These are phyloP conservation scores for Alternaria arborescens DNA, from an alignment of 2,329 filamentous ascomycete genomes.

Conservation along the genomic window DNA sequence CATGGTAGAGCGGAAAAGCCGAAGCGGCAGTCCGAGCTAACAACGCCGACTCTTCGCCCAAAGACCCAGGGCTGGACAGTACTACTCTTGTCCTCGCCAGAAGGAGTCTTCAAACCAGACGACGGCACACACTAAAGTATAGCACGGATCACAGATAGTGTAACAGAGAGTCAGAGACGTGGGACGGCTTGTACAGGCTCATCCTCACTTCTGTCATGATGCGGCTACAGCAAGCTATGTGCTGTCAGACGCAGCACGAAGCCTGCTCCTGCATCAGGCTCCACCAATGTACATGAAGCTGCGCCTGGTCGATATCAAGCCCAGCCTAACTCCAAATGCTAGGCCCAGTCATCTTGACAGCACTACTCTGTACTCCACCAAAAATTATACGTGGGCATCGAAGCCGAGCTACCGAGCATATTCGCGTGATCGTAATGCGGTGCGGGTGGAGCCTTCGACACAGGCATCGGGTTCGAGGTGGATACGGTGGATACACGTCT, in stretches of 20 bases:
- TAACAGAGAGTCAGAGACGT: neutral
- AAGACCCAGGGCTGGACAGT: neutral
- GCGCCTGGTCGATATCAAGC: neutral
- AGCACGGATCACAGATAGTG: neutral
- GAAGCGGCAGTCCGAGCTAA: neutral
- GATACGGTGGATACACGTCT: constrained; percentile 11
- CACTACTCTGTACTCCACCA: neutral
- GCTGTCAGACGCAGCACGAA: neutral
- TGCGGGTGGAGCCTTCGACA: constrained; percentile 12
- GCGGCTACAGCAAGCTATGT: neutral
- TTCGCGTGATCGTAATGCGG: constrained; percentile 5
- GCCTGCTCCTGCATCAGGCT: constrained; percentile 4
- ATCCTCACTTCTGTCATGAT: neutral
- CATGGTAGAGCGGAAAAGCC: neutral
- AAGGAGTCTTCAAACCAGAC: neutral
- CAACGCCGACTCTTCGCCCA: neutral
- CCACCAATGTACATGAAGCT: neutral
- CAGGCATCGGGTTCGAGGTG: constrained; percentile 8
- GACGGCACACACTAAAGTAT: neutral
- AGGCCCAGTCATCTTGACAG: neutral
- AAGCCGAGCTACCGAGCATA: neutral
- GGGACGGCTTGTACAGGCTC: neutral
- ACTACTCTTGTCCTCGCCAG: neutral
- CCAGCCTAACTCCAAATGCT: neutral
- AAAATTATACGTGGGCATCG: neutral